Base-by-base conservation (phyloP, 768 basidiomycete genomes). In the Xerocomus brunneocitrinus region DNA sequence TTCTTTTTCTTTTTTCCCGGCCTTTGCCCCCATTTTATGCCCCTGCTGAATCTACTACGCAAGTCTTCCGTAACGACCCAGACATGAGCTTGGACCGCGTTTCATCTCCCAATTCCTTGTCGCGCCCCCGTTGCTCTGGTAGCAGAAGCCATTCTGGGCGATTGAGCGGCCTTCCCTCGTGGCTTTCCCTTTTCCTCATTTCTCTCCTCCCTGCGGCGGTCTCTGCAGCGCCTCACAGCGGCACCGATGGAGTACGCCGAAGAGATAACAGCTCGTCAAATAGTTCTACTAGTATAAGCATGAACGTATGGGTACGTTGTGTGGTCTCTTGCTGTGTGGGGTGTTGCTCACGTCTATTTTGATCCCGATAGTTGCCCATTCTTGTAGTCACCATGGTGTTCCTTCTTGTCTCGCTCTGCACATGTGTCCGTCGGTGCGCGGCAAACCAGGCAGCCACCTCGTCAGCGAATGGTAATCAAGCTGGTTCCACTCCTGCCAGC, bases 241-340 rank as follows among this genome's bases (percentile, higher is more conserved):
- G 27, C 27, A 32, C 9, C 9, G 35, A 31, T 36, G 31, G 39
- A 14, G 30, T 49, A 46, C 12, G 12, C 14, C 38, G 14, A 49
- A 55, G 54, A 28, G 38, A 24, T 5, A 44, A 9, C 3, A 34
- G 8, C 14, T 50, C 49, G 13, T n/a, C 16, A 19, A 12, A 14
- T 14, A 35, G 27, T 28, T 19, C 19, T 19, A 47, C 56, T 22
- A 52, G 50, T 16, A 53, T 67, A 19, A 54, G 43, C 34, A 47
- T 65, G 50, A 61, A 4, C 22, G 27, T 69, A 49, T 67, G 67
- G 67, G 67, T 67, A 54, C 55, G 66, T 67, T 14, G 12, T 31
- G 19, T 5, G 9, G 5, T 16, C 16, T 42, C 12, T 41, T 34
- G 34, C 28, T 10, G 27, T 3, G n/a, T 13, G 28, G 9, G 28